phyloP scores from a whole-genome alignment of 768 basidiomycete species.

The Tubosaeta sp. region DNA sequence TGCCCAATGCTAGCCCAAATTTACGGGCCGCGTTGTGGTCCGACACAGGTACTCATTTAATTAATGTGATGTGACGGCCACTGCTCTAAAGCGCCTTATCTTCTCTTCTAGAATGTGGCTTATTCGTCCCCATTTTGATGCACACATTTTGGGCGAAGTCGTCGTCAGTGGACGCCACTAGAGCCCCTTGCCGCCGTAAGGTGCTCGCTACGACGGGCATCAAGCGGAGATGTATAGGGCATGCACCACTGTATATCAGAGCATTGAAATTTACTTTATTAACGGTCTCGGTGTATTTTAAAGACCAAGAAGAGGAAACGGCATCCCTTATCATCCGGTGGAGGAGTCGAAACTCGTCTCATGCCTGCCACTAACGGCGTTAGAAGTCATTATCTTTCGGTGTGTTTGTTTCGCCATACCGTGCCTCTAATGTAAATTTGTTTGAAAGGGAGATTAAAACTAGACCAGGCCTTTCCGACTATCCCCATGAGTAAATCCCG shows the following conservation, averaged over 20 bases:
- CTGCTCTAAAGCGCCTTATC: constrained; percentile 11
- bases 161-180: constrained; percentile 11
- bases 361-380: constrained; percentile 26
- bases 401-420: constrained; percentile 8
- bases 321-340: constrained; percentile 14
- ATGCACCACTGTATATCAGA: constrained; percentile 14
- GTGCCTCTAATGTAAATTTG: not conserved
- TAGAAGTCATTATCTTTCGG: constrained; percentile 15
- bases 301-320: constrained; percentile 6
- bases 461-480: constrained; percentile 17
- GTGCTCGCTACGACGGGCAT: constrained; percentile 25
- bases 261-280: constrained; percentile 17
- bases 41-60: constrained; percentile 15
- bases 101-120: constrained; percentile 20
- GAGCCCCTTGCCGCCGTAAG: constrained; percentile 8
- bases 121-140: constrained; percentile 9
- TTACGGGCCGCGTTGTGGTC: constrained; percentile 21
- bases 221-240: constrained; percentile 22
- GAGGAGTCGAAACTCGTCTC: constrained; percentile 16
- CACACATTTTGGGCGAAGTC: constrained; percentile 14
- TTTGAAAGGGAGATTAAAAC: constrained; percentile 13
- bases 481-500: constrained; percentile 22
- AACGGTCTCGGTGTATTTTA: constrained; percentile 18
- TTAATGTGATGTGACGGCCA: constrained; percentile 13
- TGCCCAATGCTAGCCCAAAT: constrained; percentile 21